Conservation (phyloP, 78 protist species). For the Dictyostelium discoideum region DNA sequence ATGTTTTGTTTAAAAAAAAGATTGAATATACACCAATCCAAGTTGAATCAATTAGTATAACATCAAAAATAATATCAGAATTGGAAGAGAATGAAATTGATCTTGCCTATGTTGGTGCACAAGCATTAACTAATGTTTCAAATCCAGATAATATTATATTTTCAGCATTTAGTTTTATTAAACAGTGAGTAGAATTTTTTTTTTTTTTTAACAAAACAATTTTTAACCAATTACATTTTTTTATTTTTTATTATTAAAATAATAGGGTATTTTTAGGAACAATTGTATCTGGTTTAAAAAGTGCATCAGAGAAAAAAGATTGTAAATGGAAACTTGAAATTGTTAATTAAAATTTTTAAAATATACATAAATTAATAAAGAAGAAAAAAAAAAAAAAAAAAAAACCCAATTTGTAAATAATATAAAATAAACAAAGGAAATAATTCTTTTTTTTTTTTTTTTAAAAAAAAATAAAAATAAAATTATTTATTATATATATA, state of each 20-base stretch:
- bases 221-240: neutral
- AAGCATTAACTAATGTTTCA: constrained; percentile 3
- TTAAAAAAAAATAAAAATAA: neutral
- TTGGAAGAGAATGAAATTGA: constrained; percentile 74
- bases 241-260: neutral
- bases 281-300: constrained; percentile 37
- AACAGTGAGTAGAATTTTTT: neutral
- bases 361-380: neutral
- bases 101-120: constrained; percentile 44
- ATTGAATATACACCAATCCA: constrained; percentile 28
- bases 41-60: constrained; percentile 35
- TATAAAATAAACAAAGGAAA: neutral
- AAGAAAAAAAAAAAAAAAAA: neutral
- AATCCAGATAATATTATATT: constrained; percentile 61
- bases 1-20: neutral
- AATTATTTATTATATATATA: no score
- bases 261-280: constrained; percentile 22
- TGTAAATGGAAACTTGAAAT: constrained; percentile 28
- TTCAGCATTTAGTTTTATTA: constrained; percentile 33
- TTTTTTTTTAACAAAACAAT: neutral
- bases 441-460: no score
- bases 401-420: neutral
- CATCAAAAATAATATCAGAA: neutral
- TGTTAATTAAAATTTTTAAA: neutral
- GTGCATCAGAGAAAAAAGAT: neutral